Evolutionary conservation across 2,329 filamentous ascomycete genomes (phyloP), one percentile per base, ranked within the genome.

Genomic region (Annulohypoxylon truncatum): DNA sequence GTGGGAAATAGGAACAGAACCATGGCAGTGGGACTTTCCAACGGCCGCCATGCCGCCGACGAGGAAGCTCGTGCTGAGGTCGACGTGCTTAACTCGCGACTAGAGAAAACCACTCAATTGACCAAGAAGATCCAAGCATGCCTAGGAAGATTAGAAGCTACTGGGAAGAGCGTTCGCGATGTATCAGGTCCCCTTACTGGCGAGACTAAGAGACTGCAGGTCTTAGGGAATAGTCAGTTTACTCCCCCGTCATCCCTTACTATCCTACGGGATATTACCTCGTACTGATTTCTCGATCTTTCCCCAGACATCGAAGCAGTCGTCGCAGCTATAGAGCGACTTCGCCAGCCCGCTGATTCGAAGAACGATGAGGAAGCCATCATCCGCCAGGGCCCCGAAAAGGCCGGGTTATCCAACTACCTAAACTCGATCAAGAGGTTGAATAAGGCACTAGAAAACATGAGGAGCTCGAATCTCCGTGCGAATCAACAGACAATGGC

Each of bases 51-150:
- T 74, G 83, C 85, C 29, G 81, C 85, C 54, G 89, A 91, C 73
- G 89, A 91, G 76, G 89, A 91, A 79, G 87, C 89, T 46, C 83
- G 88, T 61, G 89, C 89, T 47, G 89, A 91, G 77, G 89, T 92
- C 58, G 89, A 92, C 71, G 89, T 91, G 28, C 82, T 92, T 50
- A 90, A 90, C 72, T 91, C 89, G 57, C 84, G 89, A 38, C 88
- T 98, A 67, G 93, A 96, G 73, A 98, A 97, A 85, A 96, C 96
- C 72, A 91, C 94, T 65, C 89, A 93, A 76, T 86, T 98, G 77
- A 97, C 94, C 29, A 97, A 96, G 83, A 97, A 97, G 83, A 97
- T 99, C 60, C 92, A 97, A 79, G 91, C 92, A 26, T 97, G 93
- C 54, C 85, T 97, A 71, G 87, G 89, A 35, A 88, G 94, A 60